Base-by-base conservation (phyloP, 2,329 filamentous ascomycete species). In the Fusarium continuum region DNA sequence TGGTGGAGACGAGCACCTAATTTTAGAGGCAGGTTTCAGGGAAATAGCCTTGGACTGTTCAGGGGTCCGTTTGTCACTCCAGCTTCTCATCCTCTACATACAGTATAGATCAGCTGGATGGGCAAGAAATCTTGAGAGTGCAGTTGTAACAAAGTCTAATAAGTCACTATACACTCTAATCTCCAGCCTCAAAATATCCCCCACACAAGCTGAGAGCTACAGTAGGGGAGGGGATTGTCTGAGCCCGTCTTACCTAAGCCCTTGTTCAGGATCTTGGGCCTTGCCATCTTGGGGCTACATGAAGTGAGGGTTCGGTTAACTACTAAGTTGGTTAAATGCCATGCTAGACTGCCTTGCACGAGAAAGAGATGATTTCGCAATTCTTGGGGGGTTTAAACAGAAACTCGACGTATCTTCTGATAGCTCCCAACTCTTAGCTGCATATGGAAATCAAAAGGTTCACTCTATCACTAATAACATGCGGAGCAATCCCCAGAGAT, bases 1-100 rank as follows among this genome's bases (percentile, higher is more conserved):
- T 38, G 38, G 55, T 60, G 56, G 56, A 35, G 62, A 40, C 39
- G 40, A 9, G 47, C 47, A 61, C 29, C 56, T 60, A 60, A 65
- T 63, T 53, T 59, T 63, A 65, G 62, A 65, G 57, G 62, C 48
- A 32, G 47, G 62, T 65, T 65, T 65, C 62, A 65, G 62, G 55
- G 43, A 51, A 36, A 45, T 28, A 28, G 40, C 50, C 55, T 50
- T 65, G 57, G 50, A 28, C 36, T 38, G 48, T 48, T 54, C 52
- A 65, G 52, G 62, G 62, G 62, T 48, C 36, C 23, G 36, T 31
- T 28, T 41, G 25, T 50, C 38, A 45, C 23, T 36, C 39, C 17
- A 41, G 17, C 14, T 17, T 36, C n/a, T 36, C 34, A n/a, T 59
- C 51, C 40, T 38, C 34, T 49, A 29, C 28, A 29, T 29, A 29